Evolutionary conservation across 2,329 filamentous ascomycete genomes (phyloP).

Genomic region (Aspergillus novofumigatus): DNA sequence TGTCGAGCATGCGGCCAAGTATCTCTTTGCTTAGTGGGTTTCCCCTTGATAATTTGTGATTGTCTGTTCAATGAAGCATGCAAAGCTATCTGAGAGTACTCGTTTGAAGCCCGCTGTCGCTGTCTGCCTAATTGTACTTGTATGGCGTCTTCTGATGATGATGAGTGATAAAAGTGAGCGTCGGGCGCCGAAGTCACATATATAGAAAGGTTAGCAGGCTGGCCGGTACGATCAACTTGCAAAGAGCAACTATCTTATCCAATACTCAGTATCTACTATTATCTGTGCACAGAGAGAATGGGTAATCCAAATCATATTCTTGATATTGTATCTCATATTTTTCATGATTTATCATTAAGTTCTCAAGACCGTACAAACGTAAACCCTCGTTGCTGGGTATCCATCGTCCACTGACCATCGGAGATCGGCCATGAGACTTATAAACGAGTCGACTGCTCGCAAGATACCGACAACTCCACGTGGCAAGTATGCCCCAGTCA

Average conservation of each 20-base stretch:
- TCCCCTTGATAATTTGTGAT: slow-evolving; percentile 3
- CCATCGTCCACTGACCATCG: neutral
- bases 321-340: neutral
- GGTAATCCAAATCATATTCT: neutral
- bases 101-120: neutral
- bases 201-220: neutral
- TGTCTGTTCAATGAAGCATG: no score
- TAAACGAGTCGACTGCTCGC: neutral
- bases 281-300: neutral
- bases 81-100: neutral
- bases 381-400: neutral
- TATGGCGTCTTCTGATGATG: neutral
- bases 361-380: neutral
- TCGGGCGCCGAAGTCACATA: neutral
- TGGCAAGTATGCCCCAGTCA: neutral
- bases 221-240: neutral
- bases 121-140: neutral
- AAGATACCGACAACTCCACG: neutral
- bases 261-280: neutral
- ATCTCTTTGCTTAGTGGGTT: slow-evolving; percentile 60
- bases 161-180: neutral
- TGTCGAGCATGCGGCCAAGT: slow-evolving; percentile 85
- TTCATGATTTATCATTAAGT: neutral
- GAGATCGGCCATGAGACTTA: neutral
- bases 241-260: neutral